Evolutionary conservation across 495 filamentous ascomycete species (phyloP).

Genomic region (Xylaria flabelliformis): DNA sequence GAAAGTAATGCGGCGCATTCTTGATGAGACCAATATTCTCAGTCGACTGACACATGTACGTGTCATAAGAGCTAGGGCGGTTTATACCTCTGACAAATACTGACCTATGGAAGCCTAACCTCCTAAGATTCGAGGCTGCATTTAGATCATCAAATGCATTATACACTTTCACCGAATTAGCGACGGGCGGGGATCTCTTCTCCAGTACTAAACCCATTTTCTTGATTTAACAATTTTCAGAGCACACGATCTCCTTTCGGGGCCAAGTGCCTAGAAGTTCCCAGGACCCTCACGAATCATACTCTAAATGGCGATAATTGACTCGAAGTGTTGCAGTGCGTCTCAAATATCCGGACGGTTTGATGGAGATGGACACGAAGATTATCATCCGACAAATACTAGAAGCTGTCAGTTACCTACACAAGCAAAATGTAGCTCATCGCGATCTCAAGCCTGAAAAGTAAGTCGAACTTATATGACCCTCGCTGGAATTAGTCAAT

Average conservation of each 20-base stretch:
- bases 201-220: conserved; percentile 33
- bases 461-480: neutral
- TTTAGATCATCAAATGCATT: conserved; percentile 30
- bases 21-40: conserved; percentile 63
- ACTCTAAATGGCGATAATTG: neutral
- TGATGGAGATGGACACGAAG: conserved; percentile 70
- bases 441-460: conserved; percentile 97
- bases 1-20: conserved; percentile 32
- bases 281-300: neutral
- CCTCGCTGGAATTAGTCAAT: neutral
- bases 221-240: neutral
- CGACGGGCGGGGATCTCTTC: conserved; percentile 70
- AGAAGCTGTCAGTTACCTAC: conserved; percentile 78
- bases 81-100: neutral
- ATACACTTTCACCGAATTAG: conserved; percentile 69
- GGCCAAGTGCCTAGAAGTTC: neutral
- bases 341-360: conserved; percentile 44
- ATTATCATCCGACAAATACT: conserved; percentile 85
- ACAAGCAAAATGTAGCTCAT: conserved; percentile 80
- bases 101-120: conserved; percentile 26
- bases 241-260: neutral
- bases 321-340: conserved; percentile 37
- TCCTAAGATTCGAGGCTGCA: conserved; percentile 29
- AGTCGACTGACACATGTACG: conserved; percentile 66
- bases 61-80: neutral